A percentile compares a stretch with the other conserved stretches of the same genome.
These are phyloP conservation scores for Scedosporium dehoogii DNA, from an alignment of 2,329 filamentous ascomycete species.

Conservation along the genomic window DNA sequence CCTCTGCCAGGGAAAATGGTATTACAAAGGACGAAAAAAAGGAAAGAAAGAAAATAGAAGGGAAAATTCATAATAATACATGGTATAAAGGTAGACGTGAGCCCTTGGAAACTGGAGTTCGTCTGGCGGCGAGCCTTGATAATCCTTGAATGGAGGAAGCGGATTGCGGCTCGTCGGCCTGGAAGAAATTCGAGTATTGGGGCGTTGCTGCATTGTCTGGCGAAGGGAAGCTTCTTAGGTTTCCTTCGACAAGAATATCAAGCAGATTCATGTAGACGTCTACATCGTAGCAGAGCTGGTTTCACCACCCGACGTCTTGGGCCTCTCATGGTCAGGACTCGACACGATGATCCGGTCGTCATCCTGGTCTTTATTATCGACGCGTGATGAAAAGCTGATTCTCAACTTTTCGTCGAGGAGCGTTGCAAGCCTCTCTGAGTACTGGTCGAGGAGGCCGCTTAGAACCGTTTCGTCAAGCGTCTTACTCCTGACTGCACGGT, in stretches of 20 bases:
- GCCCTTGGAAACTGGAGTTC: too few relatives aligned
- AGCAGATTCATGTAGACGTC: slow-evolving; percentile 2
- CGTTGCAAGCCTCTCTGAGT: slow-evolving; percentile 60
- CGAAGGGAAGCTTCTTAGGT: too few relatives aligned
- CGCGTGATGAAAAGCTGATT: slow-evolving; percentile 26
- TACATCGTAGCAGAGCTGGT: slow-evolving; percentile 17
- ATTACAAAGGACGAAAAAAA: too few relatives aligned
- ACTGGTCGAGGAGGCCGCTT: slow-evolving; percentile 61
- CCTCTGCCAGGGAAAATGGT: too few relatives aligned
- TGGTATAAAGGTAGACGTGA: too few relatives aligned
- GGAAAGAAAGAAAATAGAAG: too few relatives aligned
- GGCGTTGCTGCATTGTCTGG: too few relatives aligned
- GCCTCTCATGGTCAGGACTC: slow-evolving; percentile 11
- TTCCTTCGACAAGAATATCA: not conserved
- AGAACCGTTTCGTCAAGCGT: slow-evolving; percentile 48
- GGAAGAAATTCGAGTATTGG: too few relatives aligned
- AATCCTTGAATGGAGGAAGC: too few relatives aligned
- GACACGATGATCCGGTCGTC: not conserved
- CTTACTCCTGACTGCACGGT: slow-evolving; percentile 43
- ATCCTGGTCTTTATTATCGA: slow-evolving; percentile 1
- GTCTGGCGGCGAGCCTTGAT: too few relatives aligned
- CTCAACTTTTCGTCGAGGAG: slow-evolving; percentile 64
- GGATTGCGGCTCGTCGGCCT: too few relatives aligned
- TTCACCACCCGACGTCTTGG: slow-evolving; percentile 23
- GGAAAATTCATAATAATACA: too few relatives aligned